Evolutionary conservation across 2,329 filamentous ascomycete genomes (phyloP), one percentile per base, ranked within the genome.

Genomic region (Diaporthe humulicola): DNA sequence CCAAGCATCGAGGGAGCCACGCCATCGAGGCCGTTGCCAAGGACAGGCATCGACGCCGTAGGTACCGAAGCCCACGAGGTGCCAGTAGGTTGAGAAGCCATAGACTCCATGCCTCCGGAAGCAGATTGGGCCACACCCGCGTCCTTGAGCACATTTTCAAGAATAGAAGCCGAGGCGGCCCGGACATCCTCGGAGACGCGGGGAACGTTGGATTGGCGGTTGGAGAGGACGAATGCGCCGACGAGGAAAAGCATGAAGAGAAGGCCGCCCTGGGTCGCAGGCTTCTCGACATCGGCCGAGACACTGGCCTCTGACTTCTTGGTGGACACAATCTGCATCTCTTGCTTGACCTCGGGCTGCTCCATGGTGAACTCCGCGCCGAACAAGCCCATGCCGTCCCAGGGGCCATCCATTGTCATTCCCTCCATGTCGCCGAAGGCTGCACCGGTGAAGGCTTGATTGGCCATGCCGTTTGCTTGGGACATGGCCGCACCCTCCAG

Each of bases 201-300:
- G 69, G 94, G 94, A 79, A 97, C 92, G 78, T 91, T 91, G 52
- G 92, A 91, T n/a, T 92, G 90, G 78, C 92, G 92, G 85, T 96
- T 97, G 42, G 96, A 98, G 76, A 97, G 93, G 79, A 98, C 95
- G 82, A 98, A 98, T 71, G 97, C 97, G 82, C 97, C 97, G 78
- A 98, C 96, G 72, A 99, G 93, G 81, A 99, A 94, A 79, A 98
- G 94, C 95, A 98, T 98, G 84, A 96, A 93, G 83, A 98, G 89
- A 80, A 98, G 86, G 80, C 95, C 91, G 70, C 95, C 94, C 80
- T 96, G 94, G 78, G 95, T 93, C 76, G 92, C 89, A 75, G 90
- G 86, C 86, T 93, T 93, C 77, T 93, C 91, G 75, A 84, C 83
- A 56, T 91, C 88, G 79, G 82, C 82, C 57, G 85, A 82, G 69